phyloP scores from a whole-genome alignment of 2,329 filamentous ascomycete genomes.

The Cladobotryum protrusum region DNA sequence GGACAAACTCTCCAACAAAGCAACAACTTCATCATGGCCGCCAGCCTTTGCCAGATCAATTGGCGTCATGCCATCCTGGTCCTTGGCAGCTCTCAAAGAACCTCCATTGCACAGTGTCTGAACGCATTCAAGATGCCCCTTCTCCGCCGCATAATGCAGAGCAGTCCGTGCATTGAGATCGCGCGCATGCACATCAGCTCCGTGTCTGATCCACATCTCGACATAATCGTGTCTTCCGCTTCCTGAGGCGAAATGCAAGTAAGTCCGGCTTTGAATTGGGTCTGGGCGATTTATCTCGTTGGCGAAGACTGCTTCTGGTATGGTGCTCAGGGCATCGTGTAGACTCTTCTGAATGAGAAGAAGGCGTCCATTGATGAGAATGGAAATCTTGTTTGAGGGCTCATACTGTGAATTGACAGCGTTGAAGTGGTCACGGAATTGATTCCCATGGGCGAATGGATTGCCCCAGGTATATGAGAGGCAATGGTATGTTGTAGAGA shows the following conservation, averaged over 20 bases:
- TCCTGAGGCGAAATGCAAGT: conserved; percentile 12
- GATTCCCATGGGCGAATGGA: conserved; percentile 17
- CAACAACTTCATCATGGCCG: conserved; percentile 12
- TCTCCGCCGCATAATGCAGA: conserved; percentile 16
- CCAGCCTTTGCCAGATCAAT: conserved; percentile 14
- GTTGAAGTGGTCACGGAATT: conserved; percentile 14
- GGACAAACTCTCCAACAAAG: conserved; percentile 7
- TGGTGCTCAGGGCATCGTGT: conserved; percentile 15
- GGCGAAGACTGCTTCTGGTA: conserved; percentile 10
- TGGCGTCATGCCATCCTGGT: conserved; percentile 11
- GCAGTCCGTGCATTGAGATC: conserved; percentile 13
- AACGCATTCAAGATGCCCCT: conserved; percentile 11
- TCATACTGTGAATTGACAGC: conserved; percentile 11
- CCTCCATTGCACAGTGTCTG: conserved; percentile 10
- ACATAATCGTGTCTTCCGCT: conserved; percentile 5
- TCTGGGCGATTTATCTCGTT: conserved; percentile 11
- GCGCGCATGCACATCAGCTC: conserved; percentile 8
- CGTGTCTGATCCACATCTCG: conserved; percentile 13
- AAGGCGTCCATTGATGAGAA: conserved; percentile 14
- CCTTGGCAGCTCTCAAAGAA: conserved; percentile 4
- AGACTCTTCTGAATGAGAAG: conserved; percentile 18
- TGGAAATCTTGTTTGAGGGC: conserved; percentile 9
- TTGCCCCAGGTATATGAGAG: conserved; percentile 23
- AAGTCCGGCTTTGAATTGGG: conserved; percentile 6
- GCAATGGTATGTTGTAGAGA: conserved; percentile 15